phyloP scores from a whole-genome alignment of 331 rosid genomes.

The Dryas integrifolia region DNA sequence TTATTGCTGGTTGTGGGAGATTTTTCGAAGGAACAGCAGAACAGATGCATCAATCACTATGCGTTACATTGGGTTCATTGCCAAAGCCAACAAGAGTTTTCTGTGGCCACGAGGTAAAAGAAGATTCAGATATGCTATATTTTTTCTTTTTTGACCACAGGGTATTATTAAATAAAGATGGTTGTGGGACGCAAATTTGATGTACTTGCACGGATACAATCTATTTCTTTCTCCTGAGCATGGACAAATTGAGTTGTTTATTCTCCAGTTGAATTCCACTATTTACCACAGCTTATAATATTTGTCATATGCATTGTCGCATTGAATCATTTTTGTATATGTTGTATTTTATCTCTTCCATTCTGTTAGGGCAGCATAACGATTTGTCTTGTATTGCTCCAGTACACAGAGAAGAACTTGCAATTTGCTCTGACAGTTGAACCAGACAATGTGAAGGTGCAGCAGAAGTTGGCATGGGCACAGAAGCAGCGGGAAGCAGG shows the following conservation, averaged over 20 bases:
- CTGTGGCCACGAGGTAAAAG: constrained; percentile 91
- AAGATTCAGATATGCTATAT: neutral
- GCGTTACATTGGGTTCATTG: constrained; percentile 69
- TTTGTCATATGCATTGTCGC: neutral
- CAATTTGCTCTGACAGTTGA: constrained; percentile 74
- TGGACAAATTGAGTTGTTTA: neutral
- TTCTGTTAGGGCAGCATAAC: neutral
- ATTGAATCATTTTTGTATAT: neutral
- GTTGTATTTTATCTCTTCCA: neutral
- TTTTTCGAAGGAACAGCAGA: constrained; percentile 96
- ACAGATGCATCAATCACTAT: constrained; percentile 91
- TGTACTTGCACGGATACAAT: neutral
- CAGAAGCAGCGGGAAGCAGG: constrained; percentile 63
- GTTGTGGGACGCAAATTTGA: neutral
- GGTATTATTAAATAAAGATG: neutral
- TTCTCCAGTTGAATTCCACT: neutral
- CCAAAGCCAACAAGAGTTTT: constrained; percentile 78
- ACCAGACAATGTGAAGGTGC: constrained; percentile 57
- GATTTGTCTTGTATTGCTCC: constrained; percentile 19
- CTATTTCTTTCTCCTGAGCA: neutral
- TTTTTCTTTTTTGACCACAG: neutral
- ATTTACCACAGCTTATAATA: neutral
- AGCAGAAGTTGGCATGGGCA: constrained; percentile 73
- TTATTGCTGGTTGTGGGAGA: constrained; percentile 85
- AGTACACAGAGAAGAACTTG: constrained; percentile 79